Conservation (phyloP, 371 early-diverging fungal species). For the Apophysomyces trapeziformis region DNA sequence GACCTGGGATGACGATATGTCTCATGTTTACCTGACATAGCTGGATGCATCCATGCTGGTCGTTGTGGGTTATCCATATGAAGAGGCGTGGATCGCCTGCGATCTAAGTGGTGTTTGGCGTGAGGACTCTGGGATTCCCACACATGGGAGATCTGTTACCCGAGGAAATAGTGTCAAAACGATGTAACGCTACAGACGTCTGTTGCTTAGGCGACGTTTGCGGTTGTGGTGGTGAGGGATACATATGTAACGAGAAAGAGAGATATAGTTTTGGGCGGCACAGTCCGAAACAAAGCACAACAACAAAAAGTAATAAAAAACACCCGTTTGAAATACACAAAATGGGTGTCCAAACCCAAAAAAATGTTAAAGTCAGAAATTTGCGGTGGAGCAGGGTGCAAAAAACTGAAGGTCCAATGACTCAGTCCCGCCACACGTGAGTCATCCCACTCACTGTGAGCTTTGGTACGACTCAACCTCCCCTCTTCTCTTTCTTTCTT, state of each 20-base stretch:
- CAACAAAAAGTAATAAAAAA: background rate
- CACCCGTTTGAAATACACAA: background rate
- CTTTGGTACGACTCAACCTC: no score
- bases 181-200: background rate
- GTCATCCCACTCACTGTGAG: no score
- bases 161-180: background rate
- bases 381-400: no score
- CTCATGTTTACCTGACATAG: constrained; percentile 14
- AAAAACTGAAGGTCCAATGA: no score
- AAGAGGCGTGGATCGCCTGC: constrained; percentile 19
- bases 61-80: constrained; percentile 13
- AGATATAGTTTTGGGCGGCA: no score
- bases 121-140: background rate
- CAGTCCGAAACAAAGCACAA: constrained; percentile 13
- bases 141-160: background rate
- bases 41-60: constrained; percentile 20
- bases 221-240: constrained; percentile 23
- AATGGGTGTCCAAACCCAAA: background rate
- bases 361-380: background rate
- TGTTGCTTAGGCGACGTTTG: constrained; percentile 15
- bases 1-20: background rate
- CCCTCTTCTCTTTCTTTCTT: background rate
- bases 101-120: background rate
- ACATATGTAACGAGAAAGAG: constrained; percentile 1
- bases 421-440: no score